phyloP scores from a whole-genome alignment of 2,329 filamentous ascomycete genomes.

The Arachnopeziza araneosa region DNA sequence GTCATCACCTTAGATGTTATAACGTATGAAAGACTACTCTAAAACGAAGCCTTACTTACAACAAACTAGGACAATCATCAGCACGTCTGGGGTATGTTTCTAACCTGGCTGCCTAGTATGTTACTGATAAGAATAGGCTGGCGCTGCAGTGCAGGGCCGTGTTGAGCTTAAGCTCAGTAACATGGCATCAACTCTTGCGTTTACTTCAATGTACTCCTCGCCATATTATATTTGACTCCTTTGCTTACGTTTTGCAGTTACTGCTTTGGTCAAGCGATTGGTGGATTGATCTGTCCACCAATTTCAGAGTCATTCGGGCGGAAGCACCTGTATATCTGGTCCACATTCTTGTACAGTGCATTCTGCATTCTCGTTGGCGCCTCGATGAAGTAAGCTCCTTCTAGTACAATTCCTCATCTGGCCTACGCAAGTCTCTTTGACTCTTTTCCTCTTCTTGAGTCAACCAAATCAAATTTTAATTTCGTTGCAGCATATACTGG shows the following conservation, averaged over 20 bases:
- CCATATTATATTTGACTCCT: not conserved
- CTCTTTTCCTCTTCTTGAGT: no score
- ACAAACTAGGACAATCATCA: not conserved
- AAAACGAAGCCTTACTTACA: not conserved
- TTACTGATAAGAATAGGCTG: not conserved
- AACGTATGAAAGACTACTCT: conserved; percentile 7
- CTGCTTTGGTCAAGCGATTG: conserved; percentile 33
- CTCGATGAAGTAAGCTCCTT: conserved; percentile 21
- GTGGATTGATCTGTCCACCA: conserved; percentile 34
- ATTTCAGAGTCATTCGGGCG: conserved; percentile 33
- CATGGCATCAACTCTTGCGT: not conserved
- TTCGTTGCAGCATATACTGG: conserved; percentile 20
- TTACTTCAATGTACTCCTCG: not conserved
- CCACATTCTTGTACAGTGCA: conserved; percentile 29
- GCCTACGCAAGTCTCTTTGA: no score
- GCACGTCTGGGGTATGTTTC: not conserved
- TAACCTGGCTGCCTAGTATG: not conserved
- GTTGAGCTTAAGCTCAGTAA: not conserved
- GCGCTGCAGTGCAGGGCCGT: not conserved
- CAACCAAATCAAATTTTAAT: no score
- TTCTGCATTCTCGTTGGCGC: conserved; percentile 34
- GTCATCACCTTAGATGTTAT: conserved; percentile 5
- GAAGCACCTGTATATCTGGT: conserved; percentile 29
- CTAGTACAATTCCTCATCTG: no score
- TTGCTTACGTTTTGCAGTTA: conserved; percentile 22